phyloP scores from a whole-genome alignment of 2,329 filamentous ascomycete genomes.

The Tolypocladium tundrense region DNA sequence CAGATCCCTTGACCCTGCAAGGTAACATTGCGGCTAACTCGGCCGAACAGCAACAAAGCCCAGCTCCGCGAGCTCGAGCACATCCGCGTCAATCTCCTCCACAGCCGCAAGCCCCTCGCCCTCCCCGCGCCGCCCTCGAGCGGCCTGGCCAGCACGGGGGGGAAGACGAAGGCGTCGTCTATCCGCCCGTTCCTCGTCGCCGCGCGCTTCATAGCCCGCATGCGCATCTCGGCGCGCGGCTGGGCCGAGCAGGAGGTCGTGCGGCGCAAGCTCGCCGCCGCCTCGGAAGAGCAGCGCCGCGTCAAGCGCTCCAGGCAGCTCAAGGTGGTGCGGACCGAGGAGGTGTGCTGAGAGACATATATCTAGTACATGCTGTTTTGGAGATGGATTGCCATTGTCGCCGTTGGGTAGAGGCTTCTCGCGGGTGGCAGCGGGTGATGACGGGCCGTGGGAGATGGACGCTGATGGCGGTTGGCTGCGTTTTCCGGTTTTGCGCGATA shows the following conservation, averaged over 20 bases:
- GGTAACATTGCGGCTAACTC: not conserved
- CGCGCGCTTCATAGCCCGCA: slow-evolving; percentile 42
- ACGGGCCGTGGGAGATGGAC: not conserved
- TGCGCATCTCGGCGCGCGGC: slow-evolving; percentile 33
- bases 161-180: slow-evolving; percentile 14
- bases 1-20: not conserved
- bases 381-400: not conserved
- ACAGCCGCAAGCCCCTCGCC: slow-evolving; percentile 25
- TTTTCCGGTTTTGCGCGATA: not conserved
- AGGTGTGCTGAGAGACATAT: not conserved
- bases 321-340: slow-evolving; percentile 22
- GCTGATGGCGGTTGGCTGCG: not conserved
- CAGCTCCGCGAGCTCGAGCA: slow-evolving; percentile 77
- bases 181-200: slow-evolving; percentile 35
- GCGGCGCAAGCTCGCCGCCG: slow-evolving; percentile 36
- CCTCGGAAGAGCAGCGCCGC: slow-evolving; percentile 35
- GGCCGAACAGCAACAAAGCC: slow-evolving; percentile 68
- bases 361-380: not conserved
- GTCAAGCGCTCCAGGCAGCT: slow-evolving; percentile 31
- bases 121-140: slow-evolving; percentile 13
- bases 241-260: slow-evolving; percentile 44
- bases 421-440: not conserved
- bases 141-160: slow-evolving; percentile 6
- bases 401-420: not conserved
- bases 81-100: slow-evolving; percentile 48